phyloP scores from a whole-genome alignment of 495 filamentous ascomycete species.

The Penicillium alfredii region DNA sequence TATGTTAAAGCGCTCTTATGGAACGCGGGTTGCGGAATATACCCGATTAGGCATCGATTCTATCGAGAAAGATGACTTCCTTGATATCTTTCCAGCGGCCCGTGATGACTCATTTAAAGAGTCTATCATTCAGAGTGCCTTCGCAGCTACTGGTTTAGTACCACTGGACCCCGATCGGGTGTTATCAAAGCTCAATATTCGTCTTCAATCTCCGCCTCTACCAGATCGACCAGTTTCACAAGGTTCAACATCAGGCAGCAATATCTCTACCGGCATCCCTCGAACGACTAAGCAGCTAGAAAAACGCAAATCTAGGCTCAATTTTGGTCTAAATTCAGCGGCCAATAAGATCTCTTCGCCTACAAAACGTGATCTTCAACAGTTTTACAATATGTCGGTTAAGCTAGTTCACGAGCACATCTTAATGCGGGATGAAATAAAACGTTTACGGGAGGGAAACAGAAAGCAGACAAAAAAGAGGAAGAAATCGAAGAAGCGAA shows the following conservation, averaged over 20 bases:
- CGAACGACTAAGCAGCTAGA: constrained; percentile 1
- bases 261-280: constrained; percentile 2
- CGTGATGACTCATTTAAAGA: neutral
- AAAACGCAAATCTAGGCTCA: constrained; percentile 1
- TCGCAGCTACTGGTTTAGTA: no score
- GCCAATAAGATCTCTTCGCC: constrained; percentile 2
- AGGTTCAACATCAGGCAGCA: constrained; percentile 2
- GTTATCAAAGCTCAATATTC: no score
- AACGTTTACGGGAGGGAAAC: neutral
- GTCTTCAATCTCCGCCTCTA: constrained; percentile 3
- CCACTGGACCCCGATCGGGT: no score
- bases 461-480: neutral
- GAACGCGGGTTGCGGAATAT: neutral
- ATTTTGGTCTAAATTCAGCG: neutral
- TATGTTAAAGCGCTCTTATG: constrained; percentile 1
- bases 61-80: constrained; percentile 1
- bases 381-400: constrained; percentile 1
- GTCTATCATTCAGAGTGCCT: constrained; percentile 2
- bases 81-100: neutral
- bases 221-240: constrained; percentile 1
- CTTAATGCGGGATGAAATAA: neutral
- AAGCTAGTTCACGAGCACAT: neutral
- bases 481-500: no score
- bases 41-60: no score
- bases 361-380: constrained; percentile 3